phyloP scores from a whole-genome alignment of 345 rosid species.

The Tarenaya hassleriana region DNA sequence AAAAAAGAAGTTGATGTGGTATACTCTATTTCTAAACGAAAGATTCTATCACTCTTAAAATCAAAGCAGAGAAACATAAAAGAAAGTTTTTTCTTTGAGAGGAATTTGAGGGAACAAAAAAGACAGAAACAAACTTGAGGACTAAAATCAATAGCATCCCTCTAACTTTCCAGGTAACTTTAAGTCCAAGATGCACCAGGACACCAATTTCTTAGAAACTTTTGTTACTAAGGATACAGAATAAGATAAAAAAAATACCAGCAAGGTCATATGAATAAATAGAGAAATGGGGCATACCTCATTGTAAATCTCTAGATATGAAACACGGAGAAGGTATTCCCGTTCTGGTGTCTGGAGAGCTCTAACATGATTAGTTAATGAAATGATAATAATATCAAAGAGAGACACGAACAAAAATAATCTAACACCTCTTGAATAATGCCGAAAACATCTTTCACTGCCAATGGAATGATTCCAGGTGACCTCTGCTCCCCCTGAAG shows the following conservation, averaged over 20 bases:
- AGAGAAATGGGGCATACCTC: slow-evolving; percentile 42
- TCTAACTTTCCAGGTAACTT: slow-evolving; percentile 17
- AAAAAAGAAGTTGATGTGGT: too few species aligned
- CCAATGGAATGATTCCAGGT: slow-evolving; percentile 89
- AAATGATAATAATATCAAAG: slow-evolving; percentile 1
- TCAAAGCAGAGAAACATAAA: too few species aligned
- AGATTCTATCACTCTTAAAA: too few species aligned
- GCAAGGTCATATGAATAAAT: slow-evolving; percentile 7
- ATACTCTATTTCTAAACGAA: too few species aligned
- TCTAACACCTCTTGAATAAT: slow-evolving; percentile 85
- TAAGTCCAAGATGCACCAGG: slow-evolving; percentile 1
- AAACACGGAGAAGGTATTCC: slow-evolving; percentile 95
- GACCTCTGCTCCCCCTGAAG: slow-evolving; percentile 94
- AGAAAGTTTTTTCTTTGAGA: too few species aligned
- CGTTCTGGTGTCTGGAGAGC: slow-evolving; percentile 73
- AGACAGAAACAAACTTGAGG: background rate
- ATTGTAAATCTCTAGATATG: slow-evolving; percentile 93
- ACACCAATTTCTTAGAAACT: slow-evolving; percentile 8
- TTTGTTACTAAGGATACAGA: background rate
- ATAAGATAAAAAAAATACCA: background rate
- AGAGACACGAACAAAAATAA: slow-evolving; percentile 20
- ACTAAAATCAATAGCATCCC: slow-evolving; percentile 17
- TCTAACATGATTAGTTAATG: slow-evolving; percentile 30
- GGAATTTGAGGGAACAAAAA: too few species aligned
- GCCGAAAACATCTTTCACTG: slow-evolving; percentile 90